Conservation (phyloP, 495 filamentous ascomycete species). For the Talaromyces ruber region DNA sequence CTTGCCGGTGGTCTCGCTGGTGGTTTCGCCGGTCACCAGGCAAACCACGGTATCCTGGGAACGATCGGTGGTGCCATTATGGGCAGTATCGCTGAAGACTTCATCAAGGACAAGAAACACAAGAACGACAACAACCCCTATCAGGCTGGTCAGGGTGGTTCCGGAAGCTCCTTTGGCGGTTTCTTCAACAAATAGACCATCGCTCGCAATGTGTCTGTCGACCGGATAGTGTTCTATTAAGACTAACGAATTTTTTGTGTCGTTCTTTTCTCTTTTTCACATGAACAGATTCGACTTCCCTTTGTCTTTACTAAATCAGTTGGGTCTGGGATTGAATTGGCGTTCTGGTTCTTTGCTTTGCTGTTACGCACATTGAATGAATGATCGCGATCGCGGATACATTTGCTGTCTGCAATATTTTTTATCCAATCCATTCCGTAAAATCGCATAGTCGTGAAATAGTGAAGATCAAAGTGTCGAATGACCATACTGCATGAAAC, state of each 20-base stretch:
- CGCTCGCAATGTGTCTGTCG: slow-evolving; percentile 5
- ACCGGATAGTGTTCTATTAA: neutral
- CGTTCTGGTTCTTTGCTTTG: neutral
- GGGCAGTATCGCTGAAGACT: slow-evolving; percentile 37
- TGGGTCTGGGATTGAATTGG: neutral
- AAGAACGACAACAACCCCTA: slow-evolving; percentile 16
- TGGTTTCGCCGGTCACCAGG: slow-evolving; percentile 41
- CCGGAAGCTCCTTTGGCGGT: slow-evolving; percentile 22
- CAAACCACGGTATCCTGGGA: slow-evolving; percentile 40
- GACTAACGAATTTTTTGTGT: neutral
- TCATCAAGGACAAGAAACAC: slow-evolving; percentile 32
- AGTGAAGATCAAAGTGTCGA: neutral
- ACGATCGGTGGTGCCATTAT: slow-evolving; percentile 43
- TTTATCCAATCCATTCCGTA: neutral
- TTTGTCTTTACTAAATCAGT: slow-evolving; percentile 6
- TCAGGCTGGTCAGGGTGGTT: slow-evolving; percentile 12
- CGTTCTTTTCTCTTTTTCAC: slow-evolving; percentile 6
- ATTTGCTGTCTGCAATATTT: neutral
- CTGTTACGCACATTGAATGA: neutral
- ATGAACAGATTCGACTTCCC: slow-evolving; percentile 1
- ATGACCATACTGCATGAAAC: neutral
- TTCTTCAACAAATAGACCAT: slow-evolving; percentile 36
- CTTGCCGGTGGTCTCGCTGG: slow-evolving; percentile 38
- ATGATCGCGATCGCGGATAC: neutral
- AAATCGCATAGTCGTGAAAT: neutral